phyloP scores from a whole-genome alignment of 2,329 filamentous ascomycete species.

The Chalaropsis ovoidea region DNA sequence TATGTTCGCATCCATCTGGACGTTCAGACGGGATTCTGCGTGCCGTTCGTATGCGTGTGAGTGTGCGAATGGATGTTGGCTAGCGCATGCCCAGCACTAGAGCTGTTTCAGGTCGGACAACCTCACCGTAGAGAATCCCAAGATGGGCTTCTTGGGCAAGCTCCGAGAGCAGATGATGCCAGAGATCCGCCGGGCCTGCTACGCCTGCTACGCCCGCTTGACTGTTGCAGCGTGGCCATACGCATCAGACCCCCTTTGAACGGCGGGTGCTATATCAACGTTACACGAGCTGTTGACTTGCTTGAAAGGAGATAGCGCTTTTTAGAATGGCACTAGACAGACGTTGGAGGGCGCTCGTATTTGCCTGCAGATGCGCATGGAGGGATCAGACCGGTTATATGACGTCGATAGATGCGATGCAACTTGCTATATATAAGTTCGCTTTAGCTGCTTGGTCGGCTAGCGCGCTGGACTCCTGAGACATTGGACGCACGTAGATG shows the following conservation, averaged over 20 bases:
- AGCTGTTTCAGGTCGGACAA: background rate
- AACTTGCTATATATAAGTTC: background rate
- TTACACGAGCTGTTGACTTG: background rate
- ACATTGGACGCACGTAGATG: background rate
- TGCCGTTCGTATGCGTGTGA: background rate
- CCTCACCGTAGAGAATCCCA: background rate
- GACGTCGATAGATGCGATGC: background rate
- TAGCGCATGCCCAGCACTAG: background rate
- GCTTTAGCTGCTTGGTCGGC: background rate
- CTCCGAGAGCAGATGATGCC: background rate
- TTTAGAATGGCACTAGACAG: background rate
- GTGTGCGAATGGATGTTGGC: background rate
- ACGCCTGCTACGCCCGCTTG: background rate
- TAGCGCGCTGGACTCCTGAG: background rate
- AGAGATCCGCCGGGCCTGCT: background rate
- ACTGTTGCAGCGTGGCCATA: background rate
- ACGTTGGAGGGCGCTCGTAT: background rate
- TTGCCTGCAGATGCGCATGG: background rate
- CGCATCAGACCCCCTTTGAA: background rate
- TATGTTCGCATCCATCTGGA: no score
- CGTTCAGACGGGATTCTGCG: no score
- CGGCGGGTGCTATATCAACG: background rate
- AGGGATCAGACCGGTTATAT: background rate
- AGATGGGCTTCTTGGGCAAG: background rate
- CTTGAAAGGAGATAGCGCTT: background rate